These are phyloP conservation scores for Eimeria tenella DNA, from an alignment of 169 alveolate genomes.

Conservation along the genomic window DNA sequence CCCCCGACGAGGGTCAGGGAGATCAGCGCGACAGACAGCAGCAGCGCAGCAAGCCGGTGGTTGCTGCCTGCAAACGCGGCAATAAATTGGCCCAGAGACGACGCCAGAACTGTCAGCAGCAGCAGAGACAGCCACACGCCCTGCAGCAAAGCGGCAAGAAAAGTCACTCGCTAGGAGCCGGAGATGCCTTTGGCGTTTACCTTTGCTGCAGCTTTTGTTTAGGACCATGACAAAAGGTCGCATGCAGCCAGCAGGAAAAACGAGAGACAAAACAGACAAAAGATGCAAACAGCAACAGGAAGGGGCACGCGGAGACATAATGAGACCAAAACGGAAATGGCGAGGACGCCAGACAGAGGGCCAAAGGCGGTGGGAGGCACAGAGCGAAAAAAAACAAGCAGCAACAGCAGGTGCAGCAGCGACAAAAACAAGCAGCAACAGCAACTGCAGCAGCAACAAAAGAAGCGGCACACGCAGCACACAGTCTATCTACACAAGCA, in stretches of 20 bases:
- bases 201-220: not conserved
- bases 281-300: no score
- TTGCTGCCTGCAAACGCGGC: constrained; percentile 40
- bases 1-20: constrained; percentile 22
- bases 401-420: not conserved
- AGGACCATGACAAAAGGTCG: not conserved
- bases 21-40: constrained; percentile 49
- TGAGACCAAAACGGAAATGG: not conserved
- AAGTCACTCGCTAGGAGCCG: not conserved
- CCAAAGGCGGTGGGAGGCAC: not conserved
- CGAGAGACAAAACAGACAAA: not conserved
- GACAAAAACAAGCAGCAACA: not conserved
- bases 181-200: not conserved
- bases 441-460: not conserved
- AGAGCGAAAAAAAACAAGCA: not conserved
- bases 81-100: constrained; percentile 43
- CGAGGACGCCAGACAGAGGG: not conserved
- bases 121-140: constrained; percentile 49
- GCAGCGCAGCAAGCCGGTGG: constrained; percentile 21
- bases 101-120: constrained; percentile 14
- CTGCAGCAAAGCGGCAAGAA: not conserved
- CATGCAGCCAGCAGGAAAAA: not conserved
- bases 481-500: no score
- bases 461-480: not conserved
- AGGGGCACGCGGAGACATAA: not conserved